Base-by-base conservation (phyloP, 192 early-diverging fungal genomes). In the Phycomyces blakesleeanus region DNA sequence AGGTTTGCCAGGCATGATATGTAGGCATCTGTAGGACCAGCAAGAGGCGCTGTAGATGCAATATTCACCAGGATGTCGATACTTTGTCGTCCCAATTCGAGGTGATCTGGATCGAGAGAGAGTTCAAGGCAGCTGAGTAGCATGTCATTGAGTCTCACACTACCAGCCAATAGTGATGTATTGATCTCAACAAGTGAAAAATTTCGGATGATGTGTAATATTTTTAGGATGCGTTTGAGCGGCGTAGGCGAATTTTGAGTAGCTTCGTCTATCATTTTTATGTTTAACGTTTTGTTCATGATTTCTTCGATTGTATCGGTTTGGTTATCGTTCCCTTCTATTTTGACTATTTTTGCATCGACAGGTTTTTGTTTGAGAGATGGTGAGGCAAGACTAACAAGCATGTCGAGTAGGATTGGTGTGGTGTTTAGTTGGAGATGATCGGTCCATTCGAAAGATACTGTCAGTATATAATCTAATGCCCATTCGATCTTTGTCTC, bases 401-500 rank as follows among this genome's bases (percentile, higher is more conserved):
- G 20, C 18, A 62, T 12, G 8, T 62, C 34, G 11, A 62, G 8
- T 16, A 90, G 52, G 20, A 80, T 79, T 1, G 87, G 83, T 42
- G 90, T 77, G 68, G 73, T 76, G 27, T 80, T 80, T 20, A 91
- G 52, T 38, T 80, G 77, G 50, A 91, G 83, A 42, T 83, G 78
- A 26, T 80, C 72, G 38, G 71, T 63, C 27, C 64, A 74, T 20
- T 83, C 78, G 40, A 69, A 80, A 24, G 90, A 89, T 0, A 91
- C 64, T 27, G 81, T 76, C 40, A 90, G 67, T 11, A 93, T 78
- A 42, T 81, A 79, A 60, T 81, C 78, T 54, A 93, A 87, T 18
- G 90, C 89, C 90, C 91, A 91, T 60, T 93, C 91, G 10, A 90
- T 69, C 72, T 91, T 89, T 58, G 89, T 88, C 18, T 86, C 85